Evolutionary conservation across 345 rosid species (phyloP), one percentile per base, ranked within the genome.

Genomic region (Noccaea bulbosa): DNA sequence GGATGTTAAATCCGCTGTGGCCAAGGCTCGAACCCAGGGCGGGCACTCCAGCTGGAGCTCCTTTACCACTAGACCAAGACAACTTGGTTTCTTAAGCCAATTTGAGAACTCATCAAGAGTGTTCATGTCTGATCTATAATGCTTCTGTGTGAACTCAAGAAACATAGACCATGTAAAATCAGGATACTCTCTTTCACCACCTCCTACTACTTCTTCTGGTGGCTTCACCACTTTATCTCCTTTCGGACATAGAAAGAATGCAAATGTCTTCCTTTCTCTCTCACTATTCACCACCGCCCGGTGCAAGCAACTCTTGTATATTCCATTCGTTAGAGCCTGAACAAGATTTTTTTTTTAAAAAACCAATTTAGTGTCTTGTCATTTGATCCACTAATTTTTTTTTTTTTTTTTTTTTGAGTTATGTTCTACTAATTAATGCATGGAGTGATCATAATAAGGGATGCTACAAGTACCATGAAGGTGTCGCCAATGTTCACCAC

Each of bases 401-500:
- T 20, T 20, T 20, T 20, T 20, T 20, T n/a, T n/a, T n/a, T n/a
- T n/a, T n/a, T n/a, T n/a, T n/a, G n/a, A n/a, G n/a, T n/a, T n/a
- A n/a, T n/a, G n/a, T n/a, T n/a, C n/a, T 0, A 17, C 20, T 17
- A 17, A 17, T 17, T 17, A 17, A 20, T 67, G 38, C 78, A 56
- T 65, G 47, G 11, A 40, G 2, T 50, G 37, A 4, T 9, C 61
- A 39, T 56, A 7, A 72, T 65, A 39, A 38, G 30, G 30, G 30
- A 27, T 27, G 30, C 30, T 27, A 27, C 27, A 59, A 68, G 41
- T 74, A 87, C 96, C 96, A 77, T 81, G 76, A 92, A 83, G 14
- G 97, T 92, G 30, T 92, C 96, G 33, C 97, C 93, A 34, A 92
- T 81, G 73, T 87, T 92, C 7, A 92, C 65, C 56, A 92, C 96